Evolutionary conservation across 1,139 yeast species (phyloP).

Genomic region (Debaryomyces sp.): DNA sequence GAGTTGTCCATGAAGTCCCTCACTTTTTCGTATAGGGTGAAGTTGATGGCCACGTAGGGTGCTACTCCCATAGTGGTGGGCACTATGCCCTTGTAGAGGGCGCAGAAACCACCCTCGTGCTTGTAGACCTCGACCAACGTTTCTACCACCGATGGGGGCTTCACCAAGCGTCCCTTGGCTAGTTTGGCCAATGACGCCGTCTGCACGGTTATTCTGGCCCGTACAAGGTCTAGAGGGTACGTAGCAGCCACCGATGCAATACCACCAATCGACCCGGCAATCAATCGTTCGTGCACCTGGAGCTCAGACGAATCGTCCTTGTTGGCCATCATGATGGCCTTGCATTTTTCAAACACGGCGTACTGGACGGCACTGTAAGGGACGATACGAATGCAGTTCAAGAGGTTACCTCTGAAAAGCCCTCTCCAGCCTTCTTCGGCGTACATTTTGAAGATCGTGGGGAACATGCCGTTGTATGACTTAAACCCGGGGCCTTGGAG

Average conservation of each 20-base stretch:
- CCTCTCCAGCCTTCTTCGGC: constrained; percentile 90
- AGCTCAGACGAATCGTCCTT: constrained; percentile 42
- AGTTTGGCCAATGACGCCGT: constrained; percentile 73
- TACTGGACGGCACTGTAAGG: constrained; percentile 97
- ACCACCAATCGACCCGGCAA: constrained; percentile 85
- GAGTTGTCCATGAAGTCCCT: constrained; percentile 56
- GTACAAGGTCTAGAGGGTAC: constrained; percentile 87
- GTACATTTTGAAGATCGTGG: constrained; percentile 79
- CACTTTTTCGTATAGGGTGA: constrained; percentile 82
- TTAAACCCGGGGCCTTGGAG: constrained; percentile 77
- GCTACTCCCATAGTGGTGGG: constrained; percentile 95
- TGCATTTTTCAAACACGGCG: constrained; percentile 77
- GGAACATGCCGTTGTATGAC: constrained; percentile 72
- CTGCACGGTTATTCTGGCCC: constrained; percentile 87
- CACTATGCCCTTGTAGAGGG: constrained; percentile 79
- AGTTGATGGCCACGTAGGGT: constrained; percentile 92
- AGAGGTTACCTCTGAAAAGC: constrained; percentile 84
- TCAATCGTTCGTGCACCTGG: constrained; percentile 54
- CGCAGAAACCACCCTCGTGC: constrained; percentile 80
- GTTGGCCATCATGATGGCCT: constrained; percentile 41
- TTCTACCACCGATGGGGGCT: constrained; percentile 71
- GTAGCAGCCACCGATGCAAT: constrained; percentile 79
- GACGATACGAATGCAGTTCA: constrained; percentile 85
- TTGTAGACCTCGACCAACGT: constrained; percentile 61
- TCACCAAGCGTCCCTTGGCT: constrained; percentile 43